These are phyloP conservation scores for Meredithiella fracta DNA, from an alignment of 2,329 filamentous ascomycete genomes.

Conservation along the genomic window DNA sequence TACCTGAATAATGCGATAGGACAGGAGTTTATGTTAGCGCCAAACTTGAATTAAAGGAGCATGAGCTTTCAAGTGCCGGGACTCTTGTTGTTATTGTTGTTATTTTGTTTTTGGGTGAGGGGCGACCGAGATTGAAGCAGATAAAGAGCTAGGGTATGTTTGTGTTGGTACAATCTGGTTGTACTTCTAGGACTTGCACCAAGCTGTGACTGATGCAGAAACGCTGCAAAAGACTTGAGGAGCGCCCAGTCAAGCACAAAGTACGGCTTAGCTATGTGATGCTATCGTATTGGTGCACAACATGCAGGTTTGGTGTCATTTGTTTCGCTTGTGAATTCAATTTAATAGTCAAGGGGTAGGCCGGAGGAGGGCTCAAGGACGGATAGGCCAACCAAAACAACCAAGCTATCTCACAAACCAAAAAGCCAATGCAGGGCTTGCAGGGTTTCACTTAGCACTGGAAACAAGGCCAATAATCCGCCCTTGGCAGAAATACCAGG, in stretches of 20 bases:
- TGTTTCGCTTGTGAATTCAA: no score
- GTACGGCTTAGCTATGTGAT: no score
- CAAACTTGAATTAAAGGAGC: background rate
- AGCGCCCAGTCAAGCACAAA: background rate
- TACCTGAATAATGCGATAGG: conserved; percentile 31
- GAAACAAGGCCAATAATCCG: no score
- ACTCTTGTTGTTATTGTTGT: background rate
- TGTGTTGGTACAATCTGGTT: background rate
- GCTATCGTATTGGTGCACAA: no score
- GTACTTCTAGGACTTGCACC: background rate
- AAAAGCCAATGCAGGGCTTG: background rate
- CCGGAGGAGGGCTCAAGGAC: background rate
- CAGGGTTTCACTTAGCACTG: background rate
- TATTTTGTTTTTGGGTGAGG: no score
- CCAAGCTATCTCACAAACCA: background rate
- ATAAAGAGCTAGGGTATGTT: background rate
- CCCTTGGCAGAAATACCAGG: no score
- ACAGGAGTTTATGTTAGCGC: background rate
- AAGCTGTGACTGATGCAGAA: background rate
- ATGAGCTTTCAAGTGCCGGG: background rate
- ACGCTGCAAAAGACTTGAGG: conserved; percentile 1
- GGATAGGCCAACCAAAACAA: background rate
- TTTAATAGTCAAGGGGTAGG: no score
- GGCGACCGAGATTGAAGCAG: background rate
- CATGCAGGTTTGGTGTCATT: no score